phyloP scores from a whole-genome alignment of 371 early-diverging fungal genomes.

The Lichtheimia ramosa region DNA sequence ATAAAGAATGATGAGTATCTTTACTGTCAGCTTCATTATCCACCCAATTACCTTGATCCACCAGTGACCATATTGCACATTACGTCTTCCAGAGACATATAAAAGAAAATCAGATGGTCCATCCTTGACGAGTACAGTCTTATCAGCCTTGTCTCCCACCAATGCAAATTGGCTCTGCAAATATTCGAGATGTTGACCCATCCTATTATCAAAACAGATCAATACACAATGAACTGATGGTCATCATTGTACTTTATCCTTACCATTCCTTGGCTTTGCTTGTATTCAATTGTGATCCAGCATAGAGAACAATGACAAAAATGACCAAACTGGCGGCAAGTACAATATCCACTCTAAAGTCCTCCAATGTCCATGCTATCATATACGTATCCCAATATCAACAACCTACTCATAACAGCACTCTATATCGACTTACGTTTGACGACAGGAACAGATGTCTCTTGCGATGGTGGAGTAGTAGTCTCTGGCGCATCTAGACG shows the following conservation, averaged over 20 bases:
- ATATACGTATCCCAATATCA: neutral
- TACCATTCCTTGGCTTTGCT: slow-evolving; percentile 43
- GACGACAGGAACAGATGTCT: neutral
- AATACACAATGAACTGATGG: neutral
- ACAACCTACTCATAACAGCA: neutral
- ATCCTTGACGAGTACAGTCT: slow-evolving; percentile 59
- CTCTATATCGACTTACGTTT: neutral
- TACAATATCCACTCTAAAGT: slow-evolving; percentile 36
- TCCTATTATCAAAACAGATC: slow-evolving; percentile 28
- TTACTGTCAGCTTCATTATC: neutral
- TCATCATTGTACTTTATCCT: neutral
- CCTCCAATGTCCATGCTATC: slow-evolving; percentile 23
- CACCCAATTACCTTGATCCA: slow-evolving; percentile 50
- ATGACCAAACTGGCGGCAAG: slow-evolving; percentile 17
- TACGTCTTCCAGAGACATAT: slow-evolving; percentile 70
- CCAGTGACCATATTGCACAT: slow-evolving; percentile 72
- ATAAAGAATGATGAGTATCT: neutral
- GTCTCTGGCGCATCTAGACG: neutral
- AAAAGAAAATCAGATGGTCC: slow-evolving; percentile 72
- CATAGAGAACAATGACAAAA: slow-evolving; percentile 27
- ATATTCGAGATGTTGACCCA: slow-evolving; percentile 27
- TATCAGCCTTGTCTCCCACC: slow-evolving; percentile 58
- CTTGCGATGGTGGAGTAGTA: neutral
- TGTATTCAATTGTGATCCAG: slow-evolving; percentile 32
- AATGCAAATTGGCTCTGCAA: slow-evolving; percentile 60